A percentile compares a stretch with the other conserved stretches of the same genome.
These are phyloP conservation scores for Yarrowia sp. DNA, from an alignment of 805 yeast species.

Conservation along the genomic window DNA sequence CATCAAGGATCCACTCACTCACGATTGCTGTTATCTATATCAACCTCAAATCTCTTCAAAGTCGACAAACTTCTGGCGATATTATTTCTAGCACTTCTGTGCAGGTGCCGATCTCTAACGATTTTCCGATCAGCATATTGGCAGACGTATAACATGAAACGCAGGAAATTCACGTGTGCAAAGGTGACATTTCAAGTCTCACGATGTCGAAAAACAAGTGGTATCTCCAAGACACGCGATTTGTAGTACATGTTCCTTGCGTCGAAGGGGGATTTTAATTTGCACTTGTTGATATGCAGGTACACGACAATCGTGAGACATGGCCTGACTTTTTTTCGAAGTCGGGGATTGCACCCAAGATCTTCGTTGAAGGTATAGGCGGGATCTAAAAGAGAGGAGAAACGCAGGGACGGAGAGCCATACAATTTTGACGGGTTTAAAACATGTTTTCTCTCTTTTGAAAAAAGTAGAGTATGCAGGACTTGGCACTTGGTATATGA, in stretches of 20 bases:
- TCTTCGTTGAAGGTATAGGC: background rate
- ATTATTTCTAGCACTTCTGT: background rate
- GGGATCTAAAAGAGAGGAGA: background rate
- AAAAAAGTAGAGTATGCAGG: too few species aligned
- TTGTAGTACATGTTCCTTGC: background rate
- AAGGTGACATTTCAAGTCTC: too few species aligned
- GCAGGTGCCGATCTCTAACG: background rate
- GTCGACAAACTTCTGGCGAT: too few species aligned
- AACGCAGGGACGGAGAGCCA: background rate
- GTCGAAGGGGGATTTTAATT: background rate
- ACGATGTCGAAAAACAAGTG: background rate
- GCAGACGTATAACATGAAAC: background rate
- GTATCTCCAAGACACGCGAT: background rate
- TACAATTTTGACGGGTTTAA: background rate
- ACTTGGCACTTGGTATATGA: too few species aligned
- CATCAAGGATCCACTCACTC: too few species aligned
- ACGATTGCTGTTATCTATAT: too few species aligned
- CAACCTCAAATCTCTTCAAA: too few species aligned
- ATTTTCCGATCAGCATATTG: background rate
- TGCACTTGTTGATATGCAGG: background rate
- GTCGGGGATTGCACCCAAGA: background rate
- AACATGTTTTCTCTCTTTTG: too few species aligned
- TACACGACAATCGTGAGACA: background rate
- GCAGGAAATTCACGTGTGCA: slow-evolving; percentile 12
- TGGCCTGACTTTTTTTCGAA: background rate